These are phyloP conservation scores for Cryptosporidium sp. DNA, from an alignment of 169 alveolate species.

Conservation along the genomic window DNA sequence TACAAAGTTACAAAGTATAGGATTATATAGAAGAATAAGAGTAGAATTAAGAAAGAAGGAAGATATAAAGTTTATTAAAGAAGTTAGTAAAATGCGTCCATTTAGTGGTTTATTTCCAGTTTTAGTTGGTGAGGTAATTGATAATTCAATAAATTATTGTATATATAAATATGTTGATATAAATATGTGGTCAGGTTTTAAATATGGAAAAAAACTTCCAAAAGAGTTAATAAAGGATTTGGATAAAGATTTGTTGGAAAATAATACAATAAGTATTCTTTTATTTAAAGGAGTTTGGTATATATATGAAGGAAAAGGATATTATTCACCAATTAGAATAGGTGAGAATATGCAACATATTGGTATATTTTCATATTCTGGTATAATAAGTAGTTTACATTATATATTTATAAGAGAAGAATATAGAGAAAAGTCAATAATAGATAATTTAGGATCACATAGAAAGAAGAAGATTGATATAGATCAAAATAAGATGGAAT, in stretches of 20 bases:
- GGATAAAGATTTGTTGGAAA: constrained; percentile 10
- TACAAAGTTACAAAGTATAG: background rate
- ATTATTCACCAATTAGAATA: constrained; percentile 56
- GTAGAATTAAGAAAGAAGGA: constrained; percentile 13
- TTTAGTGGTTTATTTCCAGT: constrained; percentile 56
- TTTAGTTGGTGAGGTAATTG: constrained; percentile 29
- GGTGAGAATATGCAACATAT: constrained; percentile 34
- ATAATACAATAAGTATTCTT: background rate
- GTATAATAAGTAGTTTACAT: constrained; percentile 32
- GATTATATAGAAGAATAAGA: constrained; percentile 63
- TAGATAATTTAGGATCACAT: constrained; percentile 59
- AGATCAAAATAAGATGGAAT: background rate
- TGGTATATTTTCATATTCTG: constrained; percentile 61
- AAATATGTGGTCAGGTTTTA: constrained; percentile 5
- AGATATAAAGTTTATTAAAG: background rate
- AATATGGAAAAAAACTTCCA: constrained; percentile 35
- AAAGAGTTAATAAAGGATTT: constrained; percentile 16
- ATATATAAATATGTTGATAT: constrained; percentile 14
- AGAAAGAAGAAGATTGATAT: constrained; percentile 26
- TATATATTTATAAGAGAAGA: constrained; percentile 29
- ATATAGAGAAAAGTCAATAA: constrained; percentile 38
- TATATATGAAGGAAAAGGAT: constrained; percentile 53
- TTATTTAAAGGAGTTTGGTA: constrained; percentile 60
- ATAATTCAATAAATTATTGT: background rate
- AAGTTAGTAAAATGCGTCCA: background rate